Evolutionary conservation across 768 basidiomycete species (phyloP), one percentile per base, ranked within the genome.

Genomic region (Auriscalpium orientale): DNA sequence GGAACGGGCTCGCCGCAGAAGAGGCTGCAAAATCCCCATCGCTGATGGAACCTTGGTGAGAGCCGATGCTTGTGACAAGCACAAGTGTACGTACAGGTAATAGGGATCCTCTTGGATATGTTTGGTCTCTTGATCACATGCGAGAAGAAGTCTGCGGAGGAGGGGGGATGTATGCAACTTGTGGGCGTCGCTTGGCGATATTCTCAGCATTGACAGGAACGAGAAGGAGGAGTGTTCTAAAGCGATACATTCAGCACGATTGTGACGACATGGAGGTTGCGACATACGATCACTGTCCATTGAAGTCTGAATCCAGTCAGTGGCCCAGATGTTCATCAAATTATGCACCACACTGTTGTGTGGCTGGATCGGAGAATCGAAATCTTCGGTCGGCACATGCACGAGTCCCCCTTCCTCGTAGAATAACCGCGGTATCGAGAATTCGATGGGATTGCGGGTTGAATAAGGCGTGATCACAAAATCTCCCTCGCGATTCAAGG

Each of bases 241-340:
- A 8, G 8, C 22, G 56, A 8, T 4, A 11, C n/a, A 34, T 12
- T 37, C 46, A 37, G 16, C 18, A 18, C 58, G 57, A 11, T 45
- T 53, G 8, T 61, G 46, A 51, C 28, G 21, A 51, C 44, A 52
- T 21, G 5, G 20, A 33, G 10, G 15, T 55, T 33, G n/a, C 62
- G 49, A 60, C 79, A 59, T 65, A 88, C 89, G 76, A 67, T 81
- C 74, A n/a, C 85, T 76, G 46, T 79, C 74, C 18, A 91, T 66
- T 5, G 91, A 92, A 37, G 70, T 74, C 56, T 85, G 74, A 44
- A 98, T 85, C 80, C 87, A 82, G 61, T 91, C 89, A 0, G 86
- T 78, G 1, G 84, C 79, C 95, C 97, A 99, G 55, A 99, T 95
- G 68, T 88, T 93, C 72, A 91, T 83, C 58, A 94, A 72, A 55